Conservation (phyloP, 164 flowering plant species). For the Kalanchoe fedtschenkoi region DNA sequence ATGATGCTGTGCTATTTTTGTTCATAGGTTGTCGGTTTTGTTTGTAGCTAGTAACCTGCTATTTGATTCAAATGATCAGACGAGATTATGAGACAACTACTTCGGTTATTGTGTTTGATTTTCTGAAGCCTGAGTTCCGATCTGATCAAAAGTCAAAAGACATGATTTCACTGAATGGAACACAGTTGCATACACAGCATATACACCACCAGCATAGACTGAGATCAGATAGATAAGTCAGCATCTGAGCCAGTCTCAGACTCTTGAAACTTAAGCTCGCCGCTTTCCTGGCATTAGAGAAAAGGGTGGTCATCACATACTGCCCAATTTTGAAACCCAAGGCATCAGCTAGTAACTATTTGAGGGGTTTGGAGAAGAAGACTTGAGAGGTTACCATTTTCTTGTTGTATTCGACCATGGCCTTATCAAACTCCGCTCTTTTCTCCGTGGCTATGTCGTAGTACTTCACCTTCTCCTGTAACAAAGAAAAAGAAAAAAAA, state of each 20-base stretch:
- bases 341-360: not conserved
- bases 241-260: not conserved
- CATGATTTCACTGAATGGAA: not conserved
- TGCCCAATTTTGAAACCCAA: too few relatives aligned
- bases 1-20: too few relatives aligned
- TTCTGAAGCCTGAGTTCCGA: not conserved
- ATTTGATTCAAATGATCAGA: not conserved
- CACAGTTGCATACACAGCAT: not conserved
- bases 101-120: too few relatives aligned
- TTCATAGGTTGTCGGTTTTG: not conserved
- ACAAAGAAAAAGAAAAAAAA: constrained; percentile 3
- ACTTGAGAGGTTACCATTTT: constrained; percentile 34
- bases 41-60: not conserved
- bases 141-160: not conserved
- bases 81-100: not conserved
- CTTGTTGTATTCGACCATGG: constrained; percentile 65
- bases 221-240: not conserved
- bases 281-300: not conserved
- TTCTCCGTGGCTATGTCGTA: constrained; percentile 90
- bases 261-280: not conserved
- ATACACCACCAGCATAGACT: not conserved
- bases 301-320: too few relatives aligned
- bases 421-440: constrained; percentile 72
- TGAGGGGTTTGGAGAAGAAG: not conserved
- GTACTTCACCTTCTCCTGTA: constrained; percentile 83